These are phyloP conservation scores for Pythium coloratum DNA, from an alignment of 352 stramenopile genomes.

Conservation along the genomic window DNA sequence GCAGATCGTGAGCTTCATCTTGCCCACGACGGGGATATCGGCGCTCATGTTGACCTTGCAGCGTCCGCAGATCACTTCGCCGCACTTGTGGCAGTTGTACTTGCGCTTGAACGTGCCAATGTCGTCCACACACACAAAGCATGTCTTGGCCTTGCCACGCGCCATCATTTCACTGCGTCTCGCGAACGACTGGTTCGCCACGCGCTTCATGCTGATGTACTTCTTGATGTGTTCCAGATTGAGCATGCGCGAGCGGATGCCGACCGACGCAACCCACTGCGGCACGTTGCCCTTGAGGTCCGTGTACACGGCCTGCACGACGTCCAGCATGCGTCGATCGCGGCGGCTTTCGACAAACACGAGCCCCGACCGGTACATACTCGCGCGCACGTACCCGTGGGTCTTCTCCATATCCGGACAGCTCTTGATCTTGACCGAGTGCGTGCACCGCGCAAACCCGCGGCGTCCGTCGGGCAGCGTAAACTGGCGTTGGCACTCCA, in stretches of 20 bases:
- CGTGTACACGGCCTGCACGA: conserved; percentile 81
- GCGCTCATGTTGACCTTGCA: conserved; percentile 77
- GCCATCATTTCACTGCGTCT: conserved; percentile 64
- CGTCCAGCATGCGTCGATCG: conserved; percentile 69
- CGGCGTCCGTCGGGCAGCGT: conserved; percentile 50
- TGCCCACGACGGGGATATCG: conserved; percentile 80
- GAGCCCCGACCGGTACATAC: conserved; percentile 80
- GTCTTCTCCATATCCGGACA: conserved; percentile 82
- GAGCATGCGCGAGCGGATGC: conserved; percentile 66
- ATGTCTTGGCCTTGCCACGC: conserved; percentile 71
- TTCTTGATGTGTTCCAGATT: conserved; percentile 78
- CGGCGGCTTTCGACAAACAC: conserved; percentile 79
- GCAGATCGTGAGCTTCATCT: conserved; percentile 88
- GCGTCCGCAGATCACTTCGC: conserved; percentile 68
- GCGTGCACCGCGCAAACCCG: conserved; percentile 72
- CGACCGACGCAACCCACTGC: conserved; percentile 61
- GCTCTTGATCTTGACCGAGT: conserved; percentile 87
- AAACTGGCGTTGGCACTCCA: conserved; percentile 78
- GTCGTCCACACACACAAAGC: conserved; percentile 79
- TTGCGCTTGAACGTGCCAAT: conserved; percentile 78
- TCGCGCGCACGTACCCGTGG: conserved; percentile 74
- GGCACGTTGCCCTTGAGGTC: conserved; percentile 81
- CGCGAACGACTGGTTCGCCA: conserved; percentile 73
- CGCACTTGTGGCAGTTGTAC: conserved; percentile 87
- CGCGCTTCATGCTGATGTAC: conserved; percentile 79